These are phyloP conservation scores for Chlorociboria aeruginascens DNA, from an alignment of 495 filamentous ascomycete genomes.

Conservation along the genomic window DNA sequence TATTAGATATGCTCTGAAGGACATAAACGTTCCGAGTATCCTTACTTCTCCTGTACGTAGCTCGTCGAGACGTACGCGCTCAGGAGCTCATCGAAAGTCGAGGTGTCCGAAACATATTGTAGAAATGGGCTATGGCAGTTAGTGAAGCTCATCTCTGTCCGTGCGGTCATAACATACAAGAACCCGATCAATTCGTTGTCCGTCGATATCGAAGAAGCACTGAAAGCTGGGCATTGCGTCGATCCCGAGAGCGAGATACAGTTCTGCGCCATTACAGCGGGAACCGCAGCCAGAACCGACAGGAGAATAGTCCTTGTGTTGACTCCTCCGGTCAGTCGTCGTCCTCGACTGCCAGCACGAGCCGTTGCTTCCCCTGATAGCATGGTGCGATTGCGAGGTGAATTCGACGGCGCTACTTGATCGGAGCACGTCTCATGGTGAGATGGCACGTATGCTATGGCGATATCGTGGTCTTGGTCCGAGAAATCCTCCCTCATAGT, in stretches of 20 bases:
- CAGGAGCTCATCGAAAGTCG: constrained; percentile 69
- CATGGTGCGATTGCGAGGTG: constrained; percentile 3
- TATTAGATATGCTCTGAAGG: constrained; percentile 14
- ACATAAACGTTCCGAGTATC: neutral
- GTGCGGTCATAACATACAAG: constrained; percentile 53
- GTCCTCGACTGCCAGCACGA: constrained; percentile 3
- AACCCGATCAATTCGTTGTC: constrained; percentile 46
- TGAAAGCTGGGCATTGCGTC: constrained; percentile 73
- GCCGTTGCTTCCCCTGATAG: neutral
- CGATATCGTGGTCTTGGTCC: constrained; percentile 5
- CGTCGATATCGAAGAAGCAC: constrained; percentile 69
- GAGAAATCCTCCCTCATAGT: constrained; percentile 14
- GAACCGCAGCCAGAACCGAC: constrained; percentile 22
- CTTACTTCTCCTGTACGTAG: constrained; percentile 68
- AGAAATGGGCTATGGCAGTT: constrained; percentile 64
- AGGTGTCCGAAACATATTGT: constrained; percentile 59
- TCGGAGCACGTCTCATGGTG: constrained; percentile 7
- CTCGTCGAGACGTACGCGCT: constrained; percentile 57
- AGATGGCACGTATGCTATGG: constrained; percentile 2
- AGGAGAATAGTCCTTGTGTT: constrained; percentile 15
- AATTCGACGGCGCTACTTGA: neutral
- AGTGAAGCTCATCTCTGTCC: neutral
- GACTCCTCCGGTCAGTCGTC: neutral
- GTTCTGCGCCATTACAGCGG: constrained; percentile 24
- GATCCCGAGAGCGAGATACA: constrained; percentile 78